Evolutionary conservation across 2,329 filamentous ascomycete species (phyloP).

Genomic region (Pseudohalonectria lignicola): DNA sequence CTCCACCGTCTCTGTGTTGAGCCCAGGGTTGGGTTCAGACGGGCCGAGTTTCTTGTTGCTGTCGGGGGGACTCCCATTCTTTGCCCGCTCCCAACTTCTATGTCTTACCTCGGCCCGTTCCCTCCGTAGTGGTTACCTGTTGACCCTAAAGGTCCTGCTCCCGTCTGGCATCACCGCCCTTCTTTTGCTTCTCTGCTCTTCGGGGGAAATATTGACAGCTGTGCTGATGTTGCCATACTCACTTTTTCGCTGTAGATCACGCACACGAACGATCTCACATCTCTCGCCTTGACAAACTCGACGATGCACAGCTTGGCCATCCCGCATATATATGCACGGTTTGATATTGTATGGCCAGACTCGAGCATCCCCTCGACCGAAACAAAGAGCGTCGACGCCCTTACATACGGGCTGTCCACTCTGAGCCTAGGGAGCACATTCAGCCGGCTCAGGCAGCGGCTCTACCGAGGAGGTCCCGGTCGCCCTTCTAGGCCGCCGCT

Average conservation of each 20-base stretch:
- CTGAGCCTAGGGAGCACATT: slow-evolving; percentile 56
- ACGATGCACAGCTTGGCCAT: slow-evolving; percentile 65
- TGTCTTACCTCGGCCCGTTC: no score
- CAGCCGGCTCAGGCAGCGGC: slow-evolving; percentile 23
- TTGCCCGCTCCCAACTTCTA: no score
- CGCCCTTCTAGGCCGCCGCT: background rate
- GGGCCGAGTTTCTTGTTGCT: no score
- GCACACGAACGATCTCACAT: slow-evolving; percentile 71
- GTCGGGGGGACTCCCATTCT: no score
- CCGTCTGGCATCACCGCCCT: no score
- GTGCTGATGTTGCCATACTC: background rate
- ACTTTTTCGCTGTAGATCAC: slow-evolving; percentile 46
- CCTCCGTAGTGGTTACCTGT: no score
- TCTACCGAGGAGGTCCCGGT: slow-evolving; percentile 11
- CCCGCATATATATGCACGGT: slow-evolving; percentile 72
- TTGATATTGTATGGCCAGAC: slow-evolving; percentile 84
- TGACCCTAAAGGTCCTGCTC: no score
- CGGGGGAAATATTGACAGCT: no score
- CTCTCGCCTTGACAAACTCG: slow-evolving; percentile 67
- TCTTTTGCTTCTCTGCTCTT: no score
- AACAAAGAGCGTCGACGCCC: slow-evolving; percentile 65
- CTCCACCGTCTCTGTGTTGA: no score
- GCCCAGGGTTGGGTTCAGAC: no score
- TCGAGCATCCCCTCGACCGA: slow-evolving; percentile 51
- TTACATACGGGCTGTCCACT: slow-evolving; percentile 73